Conservation (phyloP, 2,329 filamentous ascomycete species). For the Hypomyces rosellus region DNA sequence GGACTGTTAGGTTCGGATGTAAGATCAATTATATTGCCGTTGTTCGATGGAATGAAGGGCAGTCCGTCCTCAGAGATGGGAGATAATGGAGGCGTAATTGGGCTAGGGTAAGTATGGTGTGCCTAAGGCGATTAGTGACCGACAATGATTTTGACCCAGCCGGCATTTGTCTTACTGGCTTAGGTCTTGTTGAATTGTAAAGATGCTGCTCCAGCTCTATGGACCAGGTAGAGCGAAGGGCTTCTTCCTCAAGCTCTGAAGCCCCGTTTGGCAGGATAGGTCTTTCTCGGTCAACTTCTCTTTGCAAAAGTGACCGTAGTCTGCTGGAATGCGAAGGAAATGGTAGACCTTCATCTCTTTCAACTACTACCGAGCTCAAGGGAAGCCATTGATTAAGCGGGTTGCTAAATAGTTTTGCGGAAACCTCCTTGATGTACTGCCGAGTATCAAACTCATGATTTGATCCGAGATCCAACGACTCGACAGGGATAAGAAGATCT, state of each 20-base stretch:
- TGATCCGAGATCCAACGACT: constrained; percentile 20
- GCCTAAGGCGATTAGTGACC: background rate
- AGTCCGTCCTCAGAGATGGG: constrained; percentile 17
- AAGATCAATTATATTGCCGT: constrained; percentile 20
- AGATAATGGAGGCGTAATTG: constrained; percentile 24
- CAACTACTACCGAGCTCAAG: constrained; percentile 15
- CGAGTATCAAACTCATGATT: constrained; percentile 16
- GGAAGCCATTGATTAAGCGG: constrained; percentile 26
- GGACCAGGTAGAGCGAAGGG: background rate
- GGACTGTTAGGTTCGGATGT: constrained; percentile 27
- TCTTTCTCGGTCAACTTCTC: constrained; percentile 22
- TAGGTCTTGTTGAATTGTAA: background rate
- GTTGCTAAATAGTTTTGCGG: constrained; percentile 14
- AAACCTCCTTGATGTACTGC: constrained; percentile 17
- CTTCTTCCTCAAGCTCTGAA: background rate
- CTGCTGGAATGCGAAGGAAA: constrained; percentile 19
- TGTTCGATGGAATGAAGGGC: constrained; percentile 17
- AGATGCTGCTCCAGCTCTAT: background rate
- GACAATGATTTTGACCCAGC: background rate
- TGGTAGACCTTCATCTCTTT: constrained; percentile 22
- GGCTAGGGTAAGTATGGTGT: constrained; percentile 7
- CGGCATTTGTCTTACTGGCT: background rate
- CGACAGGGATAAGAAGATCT: constrained; percentile 16
- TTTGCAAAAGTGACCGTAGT: constrained; percentile 18
- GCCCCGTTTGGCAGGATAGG: background rate